Base-by-base conservation (phyloP, 768 basidiomycete genomes). In the Rhodotorula diobovata region DNA sequence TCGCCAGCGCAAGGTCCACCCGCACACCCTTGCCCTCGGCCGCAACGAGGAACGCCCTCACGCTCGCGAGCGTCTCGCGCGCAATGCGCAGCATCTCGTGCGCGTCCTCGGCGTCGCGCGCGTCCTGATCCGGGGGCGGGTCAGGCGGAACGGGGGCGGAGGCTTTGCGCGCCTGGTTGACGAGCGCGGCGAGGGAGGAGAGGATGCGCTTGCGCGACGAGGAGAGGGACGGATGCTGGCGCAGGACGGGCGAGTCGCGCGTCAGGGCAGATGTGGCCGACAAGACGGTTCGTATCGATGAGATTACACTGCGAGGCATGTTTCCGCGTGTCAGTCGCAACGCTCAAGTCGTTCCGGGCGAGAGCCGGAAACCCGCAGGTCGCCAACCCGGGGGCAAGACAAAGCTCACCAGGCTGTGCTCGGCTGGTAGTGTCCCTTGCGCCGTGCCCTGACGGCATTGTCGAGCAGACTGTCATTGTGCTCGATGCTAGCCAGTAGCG, bases 381-480 rank as follows among this genome's bases (percentile, higher is more conserved):
- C 15, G 28, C 20, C 41, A 28, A 30, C 3, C n/a, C 32, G 11
- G 25, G 15, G 32, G 68, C 4, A 41, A 21, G 45, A 21, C 11
- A 2, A 28, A 32, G 64, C 73, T 41, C n/a, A 75, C 70, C 88
- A 93, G 23, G 93, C 94, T 0, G 94, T 91, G 6, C 93, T 89
- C 12, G 95, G 93, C 77, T 93, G 91, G 77, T 92, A 94, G 81
- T 98, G 95, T 5, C 87, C 82, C 37, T 86, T 81, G 57, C 90
- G 87, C 76, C 87, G 87, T n/a, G 86, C 83, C 54, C 87, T 84
- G 30, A 93, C 92, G 11, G 93, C 90, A 66, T 85, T 89, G 77
- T 94, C 90, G 34, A 99, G 84, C 54, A 97, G 84, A 15, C 89
- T 88, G 51, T 97, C 83, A 23, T 90, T 90, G 74, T 93, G 92